Conservation (phyloP, 306 rosid genomes). For the Alnus rubra region DNA sequence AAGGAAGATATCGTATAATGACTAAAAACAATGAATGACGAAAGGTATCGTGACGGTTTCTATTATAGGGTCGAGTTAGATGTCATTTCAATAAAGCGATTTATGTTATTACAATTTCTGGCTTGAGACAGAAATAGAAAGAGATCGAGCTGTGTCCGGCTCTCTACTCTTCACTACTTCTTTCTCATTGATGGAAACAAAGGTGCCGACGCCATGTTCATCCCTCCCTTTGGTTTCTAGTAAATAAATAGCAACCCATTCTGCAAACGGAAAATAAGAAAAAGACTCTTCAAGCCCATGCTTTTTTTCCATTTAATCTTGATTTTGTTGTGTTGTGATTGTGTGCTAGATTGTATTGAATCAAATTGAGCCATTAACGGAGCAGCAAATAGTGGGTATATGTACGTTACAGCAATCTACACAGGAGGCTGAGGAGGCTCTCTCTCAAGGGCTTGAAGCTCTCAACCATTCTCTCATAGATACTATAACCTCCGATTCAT, state of each 20-base stretch:
- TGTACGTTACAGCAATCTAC: conserved; percentile 90
- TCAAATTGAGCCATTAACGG: conserved; percentile 85
- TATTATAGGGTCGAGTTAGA: conserved; percentile 47
- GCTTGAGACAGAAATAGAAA: conserved; percentile 29
- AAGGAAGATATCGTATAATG: conserved; percentile 27
- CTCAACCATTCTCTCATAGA: conserved; percentile 75
- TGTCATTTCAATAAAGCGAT: conserved; percentile 41
- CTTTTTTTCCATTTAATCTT: neutral
- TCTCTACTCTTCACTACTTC: conserved; percentile 32
- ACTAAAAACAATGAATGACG: conserved; percentile 46
- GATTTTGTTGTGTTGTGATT: neutral
- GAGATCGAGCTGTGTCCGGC: conserved; percentile 47
- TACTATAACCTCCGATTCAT: conserved; percentile 71
- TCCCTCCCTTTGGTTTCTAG: conserved; percentile 40
- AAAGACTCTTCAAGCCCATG: no score
- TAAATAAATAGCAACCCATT: conserved; percentile 20
- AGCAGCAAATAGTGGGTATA: conserved; percentile 84
- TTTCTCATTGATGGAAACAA: conserved; percentile 31
- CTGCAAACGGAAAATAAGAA: no score
- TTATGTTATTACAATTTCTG: conserved; percentile 33
- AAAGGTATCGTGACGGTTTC: conserved; percentile 44
- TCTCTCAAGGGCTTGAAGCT: conserved; percentile 82
- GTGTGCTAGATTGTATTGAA: conserved; percentile 52
- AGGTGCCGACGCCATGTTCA: conserved; percentile 34
- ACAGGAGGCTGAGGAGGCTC: conserved; percentile 81